Percentiles rank a stretch among this genome's conserved stretches.
These are phyloP conservation scores for Tillandsia leiboldiana DNA, from an alignment of 176 grass and related monocot genomes.

Conservation along the genomic window DNA sequence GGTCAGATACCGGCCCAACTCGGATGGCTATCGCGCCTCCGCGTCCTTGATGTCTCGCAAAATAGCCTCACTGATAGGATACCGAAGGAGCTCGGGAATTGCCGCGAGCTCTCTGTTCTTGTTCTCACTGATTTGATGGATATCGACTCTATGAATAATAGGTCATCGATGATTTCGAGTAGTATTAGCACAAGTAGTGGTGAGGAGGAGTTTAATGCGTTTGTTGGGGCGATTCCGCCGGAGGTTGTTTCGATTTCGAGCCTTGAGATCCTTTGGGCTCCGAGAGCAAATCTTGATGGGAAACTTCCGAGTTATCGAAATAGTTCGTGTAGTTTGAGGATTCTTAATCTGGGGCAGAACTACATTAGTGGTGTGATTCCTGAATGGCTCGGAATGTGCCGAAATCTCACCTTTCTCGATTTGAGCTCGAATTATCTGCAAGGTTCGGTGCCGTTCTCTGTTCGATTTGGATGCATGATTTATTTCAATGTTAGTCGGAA, in stretches of 20 bases:
- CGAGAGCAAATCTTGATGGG: conserved; percentile 40
- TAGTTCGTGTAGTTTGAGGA: conserved; percentile 36
- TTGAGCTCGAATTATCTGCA: conserved; percentile 50
- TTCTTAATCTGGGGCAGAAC: conserved; percentile 55
- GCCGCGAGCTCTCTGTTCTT: conserved; percentile 45
- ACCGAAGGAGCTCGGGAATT: conserved; percentile 36
- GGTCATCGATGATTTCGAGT: not conserved
- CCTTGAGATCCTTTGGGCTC: conserved; percentile 61
- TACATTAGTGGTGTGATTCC: conserved; percentile 34
- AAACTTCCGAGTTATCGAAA: conserved; percentile 26
- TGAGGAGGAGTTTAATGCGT: conserved; percentile 57
- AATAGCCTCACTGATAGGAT: conserved; percentile 64
- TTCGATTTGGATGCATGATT: conserved; percentile 31
- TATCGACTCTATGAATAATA: conserved; percentile 2
- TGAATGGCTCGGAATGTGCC: conserved; percentile 33
- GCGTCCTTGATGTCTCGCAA: conserved; percentile 47
- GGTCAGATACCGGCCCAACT: conserved; percentile 28
- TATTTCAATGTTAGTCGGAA: conserved; percentile 58
- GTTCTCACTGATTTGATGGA: conserved; percentile 39
- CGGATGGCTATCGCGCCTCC: conserved; percentile 28
- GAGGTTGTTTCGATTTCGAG: conserved; percentile 33
- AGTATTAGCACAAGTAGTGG: not conserved
- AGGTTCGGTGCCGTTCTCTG: conserved; percentile 26
- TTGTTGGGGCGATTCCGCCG: conserved; percentile 26
- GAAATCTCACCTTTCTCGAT: conserved; percentile 45